Conservation (phyloP, 305 asterid species). For the Caryopteris hybrid region DNA sequence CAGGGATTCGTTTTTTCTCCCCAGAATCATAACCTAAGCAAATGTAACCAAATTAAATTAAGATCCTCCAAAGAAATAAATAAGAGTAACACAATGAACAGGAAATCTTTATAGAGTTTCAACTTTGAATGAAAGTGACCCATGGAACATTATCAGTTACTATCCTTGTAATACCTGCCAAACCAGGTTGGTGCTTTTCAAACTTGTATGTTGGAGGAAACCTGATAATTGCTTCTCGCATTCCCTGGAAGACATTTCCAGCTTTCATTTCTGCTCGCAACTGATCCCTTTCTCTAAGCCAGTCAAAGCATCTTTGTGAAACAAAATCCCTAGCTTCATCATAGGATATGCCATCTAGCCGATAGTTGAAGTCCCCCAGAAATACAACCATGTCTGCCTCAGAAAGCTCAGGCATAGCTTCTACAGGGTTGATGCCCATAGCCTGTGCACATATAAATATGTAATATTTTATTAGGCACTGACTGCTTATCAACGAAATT, state of each 20-base stretch:
- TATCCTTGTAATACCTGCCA: constrained; percentile 56
- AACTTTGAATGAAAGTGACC: background rate
- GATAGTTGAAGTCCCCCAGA: constrained; percentile 93
- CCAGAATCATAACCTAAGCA: constrained; percentile 91
- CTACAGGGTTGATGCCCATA: constrained; percentile 44
- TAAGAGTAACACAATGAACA: background rate
- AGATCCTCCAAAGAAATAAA: constrained; percentile 13
- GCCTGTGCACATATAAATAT: constrained; percentile 39
- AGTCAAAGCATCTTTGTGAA: constrained; percentile 94
- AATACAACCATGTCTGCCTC: constrained; percentile 97
- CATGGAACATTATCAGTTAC: background rate
- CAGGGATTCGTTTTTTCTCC: constrained; percentile 97
- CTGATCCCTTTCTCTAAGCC: constrained; percentile 96
- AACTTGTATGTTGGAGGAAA: constrained; percentile 98
- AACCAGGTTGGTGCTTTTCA: constrained; percentile 87
- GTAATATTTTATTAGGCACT: constrained; percentile 1
- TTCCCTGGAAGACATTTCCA: constrained; percentile 95
- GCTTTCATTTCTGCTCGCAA: constrained; percentile 83
- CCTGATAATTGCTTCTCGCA: constrained; percentile 89
- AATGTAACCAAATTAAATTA: constrained; percentile 14
- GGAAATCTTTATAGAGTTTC: background rate
- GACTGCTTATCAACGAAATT: constrained; percentile 2
- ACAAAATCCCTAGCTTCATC: constrained; percentile 96
- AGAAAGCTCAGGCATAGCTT: constrained; percentile 81
- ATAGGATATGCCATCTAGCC: constrained; percentile 84